A percentile compares a stretch with the other conserved stretches of the same genome.
Evolutionary conservation across 1,284 basidiomycete genomes (phyloP).

Genomic region (Athelia psychrophila): DNA sequence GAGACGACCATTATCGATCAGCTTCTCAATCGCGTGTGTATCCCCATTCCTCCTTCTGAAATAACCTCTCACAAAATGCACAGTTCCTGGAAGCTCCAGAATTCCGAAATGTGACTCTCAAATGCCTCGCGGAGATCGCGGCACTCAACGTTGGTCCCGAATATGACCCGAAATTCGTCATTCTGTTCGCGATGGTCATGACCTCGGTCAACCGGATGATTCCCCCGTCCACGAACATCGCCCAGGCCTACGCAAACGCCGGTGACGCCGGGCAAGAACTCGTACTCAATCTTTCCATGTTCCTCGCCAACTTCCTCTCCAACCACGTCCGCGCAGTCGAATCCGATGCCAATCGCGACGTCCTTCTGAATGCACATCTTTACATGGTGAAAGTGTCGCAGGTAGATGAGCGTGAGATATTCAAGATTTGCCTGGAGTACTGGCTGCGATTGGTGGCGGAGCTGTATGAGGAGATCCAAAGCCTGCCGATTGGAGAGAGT

Average conservation of each 20-base stretch:
- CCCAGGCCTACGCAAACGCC: slow-evolving; percentile 88
- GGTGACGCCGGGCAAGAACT: slow-evolving; percentile 96
- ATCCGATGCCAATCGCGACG: slow-evolving; percentile 88
- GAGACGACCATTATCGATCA: slow-evolving; percentile 98
- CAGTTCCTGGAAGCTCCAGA: slow-evolving; percentile 97
- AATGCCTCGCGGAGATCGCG: slow-evolving; percentile 98
- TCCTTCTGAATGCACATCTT: slow-evolving; percentile 93
- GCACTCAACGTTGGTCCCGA: slow-evolving; percentile 94
- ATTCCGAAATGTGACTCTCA: slow-evolving; percentile 97
- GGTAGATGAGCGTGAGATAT: slow-evolving; percentile 98
- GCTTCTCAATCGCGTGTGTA: slow-evolving; percentile 80
- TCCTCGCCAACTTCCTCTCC: slow-evolving; percentile 95
- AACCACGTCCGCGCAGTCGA: slow-evolving; percentile 92
- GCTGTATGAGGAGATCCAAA: slow-evolving; percentile 97
- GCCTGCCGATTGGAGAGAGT: slow-evolving; percentile 89
- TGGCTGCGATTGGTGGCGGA: slow-evolving; percentile 98
- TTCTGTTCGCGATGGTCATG: slow-evolving; percentile 98
- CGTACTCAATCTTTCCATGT: slow-evolving; percentile 94
- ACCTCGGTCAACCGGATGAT: slow-evolving; percentile 96
- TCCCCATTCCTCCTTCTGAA: slow-evolving; percentile 5
- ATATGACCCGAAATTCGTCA: slow-evolving; percentile 98
- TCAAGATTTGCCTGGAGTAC: slow-evolving; percentile 99
- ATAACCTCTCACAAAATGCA: slow-evolving; percentile 9
- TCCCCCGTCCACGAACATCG: slow-evolving; percentile 95
- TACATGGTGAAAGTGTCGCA: slow-evolving; percentile 99